phyloP scores from a whole-genome alignment of 2,329 filamentous ascomycete genomes.

The Helotiales sp. region DNA sequence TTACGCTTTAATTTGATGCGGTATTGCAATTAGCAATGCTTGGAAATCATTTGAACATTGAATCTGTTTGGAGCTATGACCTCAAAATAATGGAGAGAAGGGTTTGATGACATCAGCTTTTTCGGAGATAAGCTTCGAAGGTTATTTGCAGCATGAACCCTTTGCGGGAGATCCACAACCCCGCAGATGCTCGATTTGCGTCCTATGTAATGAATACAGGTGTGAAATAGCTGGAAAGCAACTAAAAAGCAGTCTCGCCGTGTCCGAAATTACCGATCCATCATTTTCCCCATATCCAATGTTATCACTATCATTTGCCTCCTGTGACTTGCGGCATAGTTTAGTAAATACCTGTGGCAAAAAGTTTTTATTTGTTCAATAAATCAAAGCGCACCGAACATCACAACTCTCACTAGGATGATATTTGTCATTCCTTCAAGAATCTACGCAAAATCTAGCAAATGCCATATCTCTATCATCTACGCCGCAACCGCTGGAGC shows the following conservation, averaged over 20 bases:
- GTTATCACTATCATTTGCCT: too few relatives aligned
- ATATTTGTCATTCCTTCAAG: too few relatives aligned
- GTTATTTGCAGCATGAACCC: background rate
- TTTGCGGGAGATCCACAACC: background rate
- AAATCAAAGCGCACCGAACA: too few relatives aligned
- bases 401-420: too few relatives aligned
- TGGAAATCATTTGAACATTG: background rate
- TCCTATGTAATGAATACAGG: too few relatives aligned
- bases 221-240: too few relatives aligned
- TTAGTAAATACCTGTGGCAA: too few relatives aligned
- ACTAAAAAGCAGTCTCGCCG: too few relatives aligned
- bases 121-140: background rate
- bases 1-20: background rate
- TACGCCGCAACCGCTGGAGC: slow-evolving; percentile 20
- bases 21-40: background rate
- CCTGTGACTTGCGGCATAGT: too few relatives aligned
- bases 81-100: background rate
- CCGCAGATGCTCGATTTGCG: background rate
- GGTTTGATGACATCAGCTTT: background rate
- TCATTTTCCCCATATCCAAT: too few relatives aligned
- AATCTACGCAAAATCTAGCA: background rate
- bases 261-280: too few relatives aligned
- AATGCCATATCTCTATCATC: background rate
- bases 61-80: background rate
- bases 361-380: too few relatives aligned